Evolutionary conservation across 148 eudicot species (phyloP), one percentile per base, ranked within the genome.

Genomic region (Amaranthus palmeri): DNA sequence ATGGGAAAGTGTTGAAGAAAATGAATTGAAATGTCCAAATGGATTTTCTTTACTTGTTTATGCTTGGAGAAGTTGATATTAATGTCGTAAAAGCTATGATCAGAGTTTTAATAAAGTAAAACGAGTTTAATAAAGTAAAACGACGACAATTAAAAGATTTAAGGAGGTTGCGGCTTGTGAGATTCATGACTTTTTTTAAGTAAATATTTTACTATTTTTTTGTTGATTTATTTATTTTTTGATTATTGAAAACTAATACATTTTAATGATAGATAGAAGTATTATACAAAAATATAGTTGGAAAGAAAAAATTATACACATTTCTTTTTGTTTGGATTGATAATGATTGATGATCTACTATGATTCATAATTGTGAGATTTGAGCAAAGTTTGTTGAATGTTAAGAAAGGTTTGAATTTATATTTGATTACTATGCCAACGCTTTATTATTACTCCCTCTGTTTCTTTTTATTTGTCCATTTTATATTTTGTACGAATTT

Each of bases 1-100:
- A 41, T 91, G 97, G 97, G 97, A 80, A 13, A 89, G 95, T 75
- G 84, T 85, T 36, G 96, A 89, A 57, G 97, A 92, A 73, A 85
- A 85, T 71, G 96, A 89, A 47, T 56, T 91, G 43, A 89, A 84
- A 69, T 84, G 85, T n/a, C 92, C 92, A 61, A 81, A 87, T 61
- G 96, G 86, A 10, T 92, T 92, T 69, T 92, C 97, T 18, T 77
- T 92, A 71, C 82, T 92, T 10, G 88, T 92, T 72, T 92, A 92
- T 80, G 90, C 91, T 68, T 92, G 97, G 97, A 92, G 86, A 71
- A 83, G 72, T 49, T 79, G 72, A 66, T 49, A 17, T 13, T 25
- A 1, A 0, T 2, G 36, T 25, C 2, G 2, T 25, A 25, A 25
- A 25, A 25, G 2, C 2, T 25, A 25, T 25, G 36, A 25, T 25